Conservation (phyloP, 2,329 filamentous ascomycete species). For the Ophiosphaerella korrae region DNA sequence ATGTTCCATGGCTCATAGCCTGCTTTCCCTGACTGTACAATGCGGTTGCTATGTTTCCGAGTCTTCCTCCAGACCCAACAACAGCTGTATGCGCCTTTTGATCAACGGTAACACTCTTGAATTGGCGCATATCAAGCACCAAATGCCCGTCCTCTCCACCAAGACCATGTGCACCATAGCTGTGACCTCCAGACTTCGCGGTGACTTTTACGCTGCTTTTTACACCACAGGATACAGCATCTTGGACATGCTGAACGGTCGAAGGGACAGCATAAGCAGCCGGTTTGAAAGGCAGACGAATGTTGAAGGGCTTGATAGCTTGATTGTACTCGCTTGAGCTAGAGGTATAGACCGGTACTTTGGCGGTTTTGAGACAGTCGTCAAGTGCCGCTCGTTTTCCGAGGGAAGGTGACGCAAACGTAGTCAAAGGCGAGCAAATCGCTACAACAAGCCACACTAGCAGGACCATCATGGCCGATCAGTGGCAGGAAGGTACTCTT, state of each 20-base stretch:
- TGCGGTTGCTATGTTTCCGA: conserved; percentile 43
- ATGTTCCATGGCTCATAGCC: conserved; percentile 57
- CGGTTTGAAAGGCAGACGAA: conserved; percentile 48
- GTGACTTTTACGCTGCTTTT: conserved; percentile 58
- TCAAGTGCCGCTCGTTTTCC: conserved; percentile 11
- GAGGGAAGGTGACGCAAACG: neutral
- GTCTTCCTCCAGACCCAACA: conserved; percentile 54
- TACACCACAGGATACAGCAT: conserved; percentile 61
- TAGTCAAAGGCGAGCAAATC: neutral
- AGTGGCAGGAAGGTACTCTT: neutral
- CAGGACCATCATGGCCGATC: neutral
- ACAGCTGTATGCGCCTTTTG: conserved; percentile 46
- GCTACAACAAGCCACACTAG: neutral
- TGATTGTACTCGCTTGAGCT: conserved; percentile 33
- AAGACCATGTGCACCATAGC: conserved; percentile 58
- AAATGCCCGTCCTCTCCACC: conserved; percentile 55
- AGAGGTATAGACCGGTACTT: conserved; percentile 24
- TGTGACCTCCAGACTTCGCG: conserved; percentile 66
- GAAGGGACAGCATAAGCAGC: conserved; percentile 61
- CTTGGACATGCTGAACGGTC: conserved; percentile 58
- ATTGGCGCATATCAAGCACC: conserved; percentile 53
- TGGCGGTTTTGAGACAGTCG: conserved; percentile 21
- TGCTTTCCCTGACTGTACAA: conserved; percentile 38
- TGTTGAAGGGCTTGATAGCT: conserved; percentile 36
- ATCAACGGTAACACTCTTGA: conserved; percentile 51